phyloP scores from a whole-genome alignment of 257 asterid species.

The Nicotiana knightiana region DNA sequence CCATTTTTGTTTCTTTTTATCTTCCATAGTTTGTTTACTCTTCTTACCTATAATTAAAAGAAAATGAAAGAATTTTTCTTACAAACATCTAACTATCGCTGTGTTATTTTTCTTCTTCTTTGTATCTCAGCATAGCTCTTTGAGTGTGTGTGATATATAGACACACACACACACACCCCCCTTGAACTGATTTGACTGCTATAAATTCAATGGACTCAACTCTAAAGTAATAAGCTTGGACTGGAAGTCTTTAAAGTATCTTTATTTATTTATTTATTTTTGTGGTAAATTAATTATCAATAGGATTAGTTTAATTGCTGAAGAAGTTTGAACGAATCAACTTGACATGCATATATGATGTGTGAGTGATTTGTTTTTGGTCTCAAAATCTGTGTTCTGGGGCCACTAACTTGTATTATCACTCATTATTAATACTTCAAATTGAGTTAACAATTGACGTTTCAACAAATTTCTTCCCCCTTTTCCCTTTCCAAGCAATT shows the following conservation, averaged over 20 bases:
- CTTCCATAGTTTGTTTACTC: neutral
- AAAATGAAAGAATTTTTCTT: neutral
- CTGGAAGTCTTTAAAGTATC: neutral
- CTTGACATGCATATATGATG: neutral
- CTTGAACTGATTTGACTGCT: neutral
- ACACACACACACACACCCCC: neutral
- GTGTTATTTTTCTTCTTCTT: neutral
- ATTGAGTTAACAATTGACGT: slow-evolving; percentile 3
- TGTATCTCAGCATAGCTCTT: neutral
- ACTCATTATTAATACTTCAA: neutral
- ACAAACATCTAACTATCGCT: neutral
- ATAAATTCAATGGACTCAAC: neutral
- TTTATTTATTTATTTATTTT: too few relatives aligned
- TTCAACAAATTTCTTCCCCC: neutral
- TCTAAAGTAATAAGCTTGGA: neutral
- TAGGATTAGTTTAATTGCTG: neutral
- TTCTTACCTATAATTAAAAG: neutral
- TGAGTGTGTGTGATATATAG: too few relatives aligned
- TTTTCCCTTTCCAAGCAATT: neutral
- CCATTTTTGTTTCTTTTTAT: neutral
- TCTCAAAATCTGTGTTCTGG: neutral
- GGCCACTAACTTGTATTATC: neutral
- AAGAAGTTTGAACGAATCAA: slow-evolving; percentile 7
- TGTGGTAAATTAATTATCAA: too few relatives aligned
- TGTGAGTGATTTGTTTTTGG: neutral